phyloP scores from a whole-genome alignment of 2,329 filamentous ascomycete species.

The Cladophialophora chaetospira region DNA sequence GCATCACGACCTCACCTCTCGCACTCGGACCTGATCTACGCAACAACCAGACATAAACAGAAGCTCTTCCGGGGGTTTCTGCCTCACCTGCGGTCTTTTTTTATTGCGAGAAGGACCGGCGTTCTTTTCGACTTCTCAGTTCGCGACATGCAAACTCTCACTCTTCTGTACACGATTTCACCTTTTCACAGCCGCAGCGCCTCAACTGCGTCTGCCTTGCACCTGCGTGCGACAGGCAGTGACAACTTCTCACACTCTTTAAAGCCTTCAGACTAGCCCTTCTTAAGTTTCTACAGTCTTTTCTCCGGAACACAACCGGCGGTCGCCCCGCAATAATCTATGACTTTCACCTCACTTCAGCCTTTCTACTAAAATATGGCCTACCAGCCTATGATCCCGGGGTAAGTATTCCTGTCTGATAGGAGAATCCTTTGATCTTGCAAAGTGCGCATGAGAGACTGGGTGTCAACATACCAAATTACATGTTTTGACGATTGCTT shows the following conservation, averaged over 20 bases:
- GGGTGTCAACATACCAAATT: not conserved
- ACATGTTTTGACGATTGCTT: too few species aligned
- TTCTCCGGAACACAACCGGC: too few species aligned
- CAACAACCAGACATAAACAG: not conserved
- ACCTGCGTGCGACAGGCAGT: too few species aligned
- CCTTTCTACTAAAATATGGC: not conserved
- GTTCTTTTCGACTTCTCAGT: not conserved
- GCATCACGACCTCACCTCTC: too few species aligned
- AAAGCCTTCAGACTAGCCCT: too few species aligned
- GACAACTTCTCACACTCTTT: too few species aligned
- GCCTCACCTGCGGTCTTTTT: not conserved
- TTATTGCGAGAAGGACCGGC: not conserved
- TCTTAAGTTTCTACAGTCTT: too few species aligned
- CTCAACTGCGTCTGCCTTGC: too few species aligned
- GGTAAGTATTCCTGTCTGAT: not conserved
- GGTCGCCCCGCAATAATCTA: not conserved
- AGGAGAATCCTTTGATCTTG: not conserved
- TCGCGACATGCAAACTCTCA: not conserved
- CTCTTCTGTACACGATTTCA: not conserved
- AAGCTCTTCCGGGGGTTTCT: not conserved
- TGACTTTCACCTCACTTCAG: not conserved
- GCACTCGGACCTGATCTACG: not conserved
- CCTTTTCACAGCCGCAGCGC: not conserved
- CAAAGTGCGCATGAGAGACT: not conserved
- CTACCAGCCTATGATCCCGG: conserved; percentile 5